Evolutionary conservation across 2,329 filamentous ascomycete genomes (phyloP).

Genomic region (Aureobasidium sp.): DNA sequence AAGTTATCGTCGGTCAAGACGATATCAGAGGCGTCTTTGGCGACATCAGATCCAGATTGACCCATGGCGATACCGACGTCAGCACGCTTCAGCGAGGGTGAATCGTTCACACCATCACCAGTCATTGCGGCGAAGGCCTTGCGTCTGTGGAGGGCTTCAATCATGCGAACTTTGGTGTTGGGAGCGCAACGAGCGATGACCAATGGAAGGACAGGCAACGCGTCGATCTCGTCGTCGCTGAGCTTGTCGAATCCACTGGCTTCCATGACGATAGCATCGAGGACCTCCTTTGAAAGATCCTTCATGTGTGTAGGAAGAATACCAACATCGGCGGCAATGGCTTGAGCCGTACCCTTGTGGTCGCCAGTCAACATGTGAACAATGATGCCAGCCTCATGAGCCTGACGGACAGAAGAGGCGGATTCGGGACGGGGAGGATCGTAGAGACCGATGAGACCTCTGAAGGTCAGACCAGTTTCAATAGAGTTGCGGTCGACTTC

Average conservation of each 20-base stretch:
- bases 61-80: slow-evolving; percentile 90
- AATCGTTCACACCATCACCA: slow-evolving; percentile 82
- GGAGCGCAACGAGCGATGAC: slow-evolving; percentile 81
- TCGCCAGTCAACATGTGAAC: slow-evolving; percentile 84
- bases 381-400: slow-evolving; percentile 65
- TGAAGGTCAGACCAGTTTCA: slow-evolving; percentile 62
- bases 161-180: slow-evolving; percentile 84
- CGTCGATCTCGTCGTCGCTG: slow-evolving; percentile 66
- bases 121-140: slow-evolving; percentile 78
- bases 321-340: slow-evolving; percentile 71
- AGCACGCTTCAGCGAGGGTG: slow-evolving; percentile 69
- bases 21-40: slow-evolving; percentile 76
- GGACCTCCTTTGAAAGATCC: slow-evolving; percentile 54
- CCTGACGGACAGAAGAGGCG: slow-evolving; percentile 62
- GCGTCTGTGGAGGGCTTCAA: slow-evolving; percentile 74
- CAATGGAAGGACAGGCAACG: slow-evolving; percentile 65
- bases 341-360: slow-evolving; percentile 68
- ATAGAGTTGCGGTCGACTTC: slow-evolving; percentile 53
- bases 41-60: slow-evolving; percentile 73
- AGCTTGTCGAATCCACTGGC: slow-evolving; percentile 56
- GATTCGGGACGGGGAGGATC: slow-evolving; percentile 80
- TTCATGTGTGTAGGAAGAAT: slow-evolving; percentile 63
- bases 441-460: slow-evolving; percentile 80
- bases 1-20: slow-evolving; percentile 77
- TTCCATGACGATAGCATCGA: slow-evolving; percentile 65